Percentiles rank a stretch among this genome's conserved stretches.
phyloP scores from a whole-genome alignment of 345 rosid genomes.

The Lepidium sativum region DNA sequence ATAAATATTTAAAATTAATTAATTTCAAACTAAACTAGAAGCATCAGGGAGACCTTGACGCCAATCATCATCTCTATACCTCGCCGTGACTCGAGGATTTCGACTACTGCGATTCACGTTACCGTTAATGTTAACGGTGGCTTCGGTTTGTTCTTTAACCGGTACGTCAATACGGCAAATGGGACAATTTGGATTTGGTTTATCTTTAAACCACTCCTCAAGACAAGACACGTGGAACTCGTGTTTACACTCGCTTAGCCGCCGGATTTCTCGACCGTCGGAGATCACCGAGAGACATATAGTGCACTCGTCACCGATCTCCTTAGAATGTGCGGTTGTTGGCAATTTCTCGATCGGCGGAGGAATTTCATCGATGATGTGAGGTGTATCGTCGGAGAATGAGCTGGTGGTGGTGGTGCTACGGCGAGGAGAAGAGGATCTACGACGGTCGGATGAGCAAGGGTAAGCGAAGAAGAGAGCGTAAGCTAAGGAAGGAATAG shows the following conservation, averaged over 20 bases:
- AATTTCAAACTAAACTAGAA: constrained; percentile 44
- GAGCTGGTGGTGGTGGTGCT: not conserved
- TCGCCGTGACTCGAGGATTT: constrained; percentile 1
- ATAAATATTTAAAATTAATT: too few species aligned
- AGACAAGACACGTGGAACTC: constrained; percentile 64
- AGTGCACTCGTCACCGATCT: constrained; percentile 58
- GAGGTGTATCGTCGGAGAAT: not conserved
- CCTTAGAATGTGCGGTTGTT: too few species aligned
- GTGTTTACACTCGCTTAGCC: constrained; percentile 55
- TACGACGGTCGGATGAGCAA: constrained; percentile 36
- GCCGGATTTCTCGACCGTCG: constrained; percentile 53
- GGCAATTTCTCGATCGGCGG: too few species aligned
- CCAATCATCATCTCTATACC: constrained; percentile 34
- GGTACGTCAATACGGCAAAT: constrained; percentile 57
- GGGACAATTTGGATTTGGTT: constrained; percentile 63
- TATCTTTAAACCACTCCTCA: constrained; percentile 51
- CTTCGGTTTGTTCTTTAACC: constrained; percentile 33
- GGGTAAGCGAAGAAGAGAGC: constrained; percentile 49
- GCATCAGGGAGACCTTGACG: constrained; percentile 73
- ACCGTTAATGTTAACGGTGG: constrained; percentile 14
- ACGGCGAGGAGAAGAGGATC: constrained; percentile 5
- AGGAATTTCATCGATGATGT: not conserved
- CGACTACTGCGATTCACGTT: constrained; percentile 16
- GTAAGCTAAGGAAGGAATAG: constrained; percentile 63
- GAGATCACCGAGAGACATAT: constrained; percentile 55